A percentile compares a stretch with the other conserved stretches of the same genome.
These are phyloP conservation scores for Pythium plurisporium DNA, from an alignment of 352 stramenopile species.

Conservation along the genomic window DNA sequence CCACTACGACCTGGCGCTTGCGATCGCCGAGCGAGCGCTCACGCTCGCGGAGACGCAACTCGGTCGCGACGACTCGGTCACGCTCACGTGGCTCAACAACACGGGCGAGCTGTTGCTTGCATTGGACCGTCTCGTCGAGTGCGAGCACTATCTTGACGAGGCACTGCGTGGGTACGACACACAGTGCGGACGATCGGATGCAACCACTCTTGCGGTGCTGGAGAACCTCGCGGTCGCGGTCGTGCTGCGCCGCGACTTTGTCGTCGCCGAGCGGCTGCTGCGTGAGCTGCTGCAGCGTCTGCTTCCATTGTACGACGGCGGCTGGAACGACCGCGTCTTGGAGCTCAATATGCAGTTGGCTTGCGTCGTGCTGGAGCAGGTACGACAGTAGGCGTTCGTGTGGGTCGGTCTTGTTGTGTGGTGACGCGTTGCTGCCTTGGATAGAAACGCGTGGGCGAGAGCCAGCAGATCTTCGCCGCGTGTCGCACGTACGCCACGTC, in stretches of 20 bases:
- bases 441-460: conserved; percentile 42
- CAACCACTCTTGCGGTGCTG: conserved; percentile 19
- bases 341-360: conserved; percentile 33
- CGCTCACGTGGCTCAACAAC: conserved; percentile 43
- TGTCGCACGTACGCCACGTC: conserved; percentile 30
- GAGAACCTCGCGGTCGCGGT: conserved; percentile 52
- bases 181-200: neutral
- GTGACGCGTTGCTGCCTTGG: neutral
- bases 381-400: conserved; percentile 10
- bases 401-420: no score
- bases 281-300: conserved; percentile 28
- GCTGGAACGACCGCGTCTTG: conserved; percentile 47
- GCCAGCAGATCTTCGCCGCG: conserved; percentile 28
- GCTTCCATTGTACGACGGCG: conserved; percentile 33
- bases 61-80: conserved; percentile 29
- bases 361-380: conserved; percentile 36
- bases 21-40: conserved; percentile 34
- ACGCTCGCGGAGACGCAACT: conserved; percentile 38
- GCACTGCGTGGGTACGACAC: conserved; percentile 24
- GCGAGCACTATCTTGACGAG: conserved; percentile 32
- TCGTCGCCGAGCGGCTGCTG: conserved; percentile 27
- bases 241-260: conserved; percentile 5
- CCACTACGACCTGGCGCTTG: conserved; percentile 26
- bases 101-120: conserved; percentile 36
- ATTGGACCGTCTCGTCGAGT: conserved; percentile 25